These are phyloP conservation scores for Cryptosporidium meleagridis DNA, from an alignment of 169 alveolate species.

Conservation along the genomic window DNA sequence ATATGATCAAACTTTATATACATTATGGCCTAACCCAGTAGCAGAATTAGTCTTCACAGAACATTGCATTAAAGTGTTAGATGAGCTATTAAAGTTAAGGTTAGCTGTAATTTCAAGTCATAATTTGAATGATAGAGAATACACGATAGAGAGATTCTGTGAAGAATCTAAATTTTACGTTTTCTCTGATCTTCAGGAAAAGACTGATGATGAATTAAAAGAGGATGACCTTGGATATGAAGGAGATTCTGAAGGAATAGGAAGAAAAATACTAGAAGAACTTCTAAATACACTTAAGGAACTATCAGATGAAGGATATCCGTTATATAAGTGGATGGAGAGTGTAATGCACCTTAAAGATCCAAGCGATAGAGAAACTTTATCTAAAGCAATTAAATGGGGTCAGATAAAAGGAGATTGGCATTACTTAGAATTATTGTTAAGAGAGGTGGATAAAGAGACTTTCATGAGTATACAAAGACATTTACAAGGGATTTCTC, in stretches of 20 bases:
- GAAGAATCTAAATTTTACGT: constrained; percentile 61
- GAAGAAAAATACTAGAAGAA: background rate
- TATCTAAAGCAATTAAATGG: constrained; percentile 53
- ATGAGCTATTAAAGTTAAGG: constrained; percentile 39
- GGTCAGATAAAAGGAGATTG: constrained; percentile 56
- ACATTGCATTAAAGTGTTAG: constrained; percentile 44
- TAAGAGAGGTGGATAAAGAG: constrained; percentile 36
- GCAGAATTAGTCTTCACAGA: constrained; percentile 8
- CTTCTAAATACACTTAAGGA: constrained; percentile 39
- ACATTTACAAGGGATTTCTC: constrained; percentile 59
- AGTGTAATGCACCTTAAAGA: background rate
- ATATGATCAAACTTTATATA: constrained; percentile 55
- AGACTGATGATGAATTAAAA: background rate
- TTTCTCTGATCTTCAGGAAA: constrained; percentile 17
- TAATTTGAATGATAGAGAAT: constrained; percentile 39
- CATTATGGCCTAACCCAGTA: constrained; percentile 45
- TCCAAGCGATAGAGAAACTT: constrained; percentile 27
- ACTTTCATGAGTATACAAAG: constrained; percentile 40
- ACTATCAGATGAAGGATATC: constrained; percentile 57
- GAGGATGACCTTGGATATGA: background rate
- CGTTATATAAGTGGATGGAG: constrained; percentile 65
- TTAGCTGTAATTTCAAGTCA: constrained; percentile 40
- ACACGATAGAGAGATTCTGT: constrained; percentile 43
- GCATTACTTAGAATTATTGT: constrained; percentile 31
- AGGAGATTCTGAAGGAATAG: constrained; percentile 1